A percentile compares a stretch with the other conserved stretches of the same genome.
Evolutionary conservation across 1,284 basidiomycete genomes (phyloP).

Genomic region (Mycena citricolor): DNA sequence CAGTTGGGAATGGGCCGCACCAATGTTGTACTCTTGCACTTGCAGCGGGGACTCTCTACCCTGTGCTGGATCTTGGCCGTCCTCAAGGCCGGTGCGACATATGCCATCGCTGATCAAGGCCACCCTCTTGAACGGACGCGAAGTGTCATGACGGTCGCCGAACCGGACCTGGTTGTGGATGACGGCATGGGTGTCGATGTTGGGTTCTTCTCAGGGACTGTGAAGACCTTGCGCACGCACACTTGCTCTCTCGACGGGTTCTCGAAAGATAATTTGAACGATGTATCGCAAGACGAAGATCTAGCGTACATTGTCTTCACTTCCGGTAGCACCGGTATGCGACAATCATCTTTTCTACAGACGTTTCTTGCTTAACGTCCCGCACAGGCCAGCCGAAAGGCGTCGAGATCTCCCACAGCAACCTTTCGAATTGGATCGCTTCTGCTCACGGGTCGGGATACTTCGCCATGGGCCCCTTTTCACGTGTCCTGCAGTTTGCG

Average conservation of each 20-base stretch:
- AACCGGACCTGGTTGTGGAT: not conserved
- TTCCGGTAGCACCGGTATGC: conserved; percentile 2
- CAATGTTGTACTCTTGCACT: not conserved
- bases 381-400: not conserved
- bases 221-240: not conserved
- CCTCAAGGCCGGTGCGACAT: not conserved
- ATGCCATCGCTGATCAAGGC: not conserved
- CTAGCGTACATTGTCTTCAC: conserved; percentile 1
- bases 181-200: not conserved
- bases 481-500: conserved; percentile 2
- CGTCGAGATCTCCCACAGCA: not conserved
- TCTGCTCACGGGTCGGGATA: not conserved
- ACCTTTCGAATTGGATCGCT: not conserved
- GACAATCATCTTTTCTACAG: too few species aligned
- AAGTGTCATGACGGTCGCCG: not conserved
- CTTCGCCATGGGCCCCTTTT: not conserved
- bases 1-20: not conserved
- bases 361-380: not conserved
- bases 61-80: not conserved
- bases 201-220: not conserved
- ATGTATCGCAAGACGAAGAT: not conserved
- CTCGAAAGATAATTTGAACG: not conserved
- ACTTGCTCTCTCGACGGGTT: too few species aligned
- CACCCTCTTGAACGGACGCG: not conserved
- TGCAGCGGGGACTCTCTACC: not conserved